Evolutionary conservation across 2,329 filamentous ascomycete genomes (phyloP), one percentile per base, ranked within the genome.

Genomic region (Beauveria rudraprayagi): DNA sequence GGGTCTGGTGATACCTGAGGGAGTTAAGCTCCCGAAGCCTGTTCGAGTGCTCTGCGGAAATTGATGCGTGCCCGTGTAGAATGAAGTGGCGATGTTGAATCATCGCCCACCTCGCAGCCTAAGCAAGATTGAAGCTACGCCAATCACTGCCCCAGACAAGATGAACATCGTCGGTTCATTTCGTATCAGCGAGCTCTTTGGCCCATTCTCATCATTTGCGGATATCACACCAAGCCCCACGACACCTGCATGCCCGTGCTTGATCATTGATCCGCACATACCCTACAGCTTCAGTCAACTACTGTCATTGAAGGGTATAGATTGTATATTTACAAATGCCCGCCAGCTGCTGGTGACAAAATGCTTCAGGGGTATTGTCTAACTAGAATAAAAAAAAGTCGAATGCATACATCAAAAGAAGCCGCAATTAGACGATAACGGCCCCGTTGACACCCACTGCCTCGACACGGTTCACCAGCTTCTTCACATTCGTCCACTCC

Each of bases 401-500:
- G 26, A 10, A 16, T 28, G 34, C 34, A 44, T 46, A 60, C 19
- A 56, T 51, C 52, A 53, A 53, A 52, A 53, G 52, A 52, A 10
- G 9, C 26, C 10, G 30, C 16, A 17, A 30, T 65, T 72, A 76
- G 64, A 72, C 73, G 50, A 74, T 71, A 65, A 78, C 74, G 19
- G 75, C 75, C n/a, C 78, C 79, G 55, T 80, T 81, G 46, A 78
- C 72, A 1, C 80, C 78, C n/a, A 77, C 78, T 17, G 80, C 80
- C 74, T 95, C 92, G 63, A 93, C 76, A 68, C 88, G 84, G 47
- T 84, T 87, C 26, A 97, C 84, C 70, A 97, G 78, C 74, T 91
- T 92, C 85, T 97, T 97, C 66, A 99, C 90, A 41, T 84, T 90
- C 6, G 88, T 84, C 93, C 94, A 99, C 73, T 97, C 93, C 69